These are phyloP conservation scores for Marasmius fiardii DNA, from an alignment of 1,284 basidiomycete species.

Conservation along the genomic window DNA sequence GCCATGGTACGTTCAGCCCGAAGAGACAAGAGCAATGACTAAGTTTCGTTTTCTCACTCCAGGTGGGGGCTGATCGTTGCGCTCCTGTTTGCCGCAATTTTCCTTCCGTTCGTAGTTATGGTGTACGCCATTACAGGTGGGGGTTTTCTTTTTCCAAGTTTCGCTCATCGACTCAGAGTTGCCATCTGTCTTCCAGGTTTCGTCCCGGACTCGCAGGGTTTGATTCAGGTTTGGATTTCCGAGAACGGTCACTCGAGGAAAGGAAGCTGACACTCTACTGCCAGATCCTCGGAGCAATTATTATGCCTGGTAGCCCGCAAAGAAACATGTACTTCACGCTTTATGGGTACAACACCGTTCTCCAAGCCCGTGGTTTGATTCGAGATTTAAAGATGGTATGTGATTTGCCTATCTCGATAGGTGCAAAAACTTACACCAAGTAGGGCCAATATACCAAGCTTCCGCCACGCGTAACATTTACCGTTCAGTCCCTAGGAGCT, in stretches of 20 bases:
- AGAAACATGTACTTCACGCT: slow-evolving; percentile 52
- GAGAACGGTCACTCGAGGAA: background rate
- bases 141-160: background rate
- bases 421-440: slow-evolving; percentile 7
- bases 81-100: slow-evolving; percentile 45
- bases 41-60: background rate
- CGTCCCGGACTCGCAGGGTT: slow-evolving; percentile 28
- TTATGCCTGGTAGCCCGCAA: slow-evolving; percentile 37
- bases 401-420: slow-evolving; percentile 9
- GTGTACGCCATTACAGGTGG: slow-evolving; percentile 15
- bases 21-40: background rate
- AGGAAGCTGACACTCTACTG: slow-evolving; percentile 2
- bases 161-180: background rate
- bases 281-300: slow-evolving; percentile 35
- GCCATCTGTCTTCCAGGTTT: slow-evolving; percentile 20
- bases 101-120: slow-evolving; percentile 41
- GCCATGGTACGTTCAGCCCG: slow-evolving; percentile 13
- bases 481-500: slow-evolving; percentile 53
- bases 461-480: slow-evolving; percentile 58
- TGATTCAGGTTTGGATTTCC: slow-evolving; percentile 29
- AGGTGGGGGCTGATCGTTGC: slow-evolving; percentile 43
- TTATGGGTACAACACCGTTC: slow-evolving; percentile 46
- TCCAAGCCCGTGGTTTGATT: slow-evolving; percentile 38
- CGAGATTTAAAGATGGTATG: slow-evolving; percentile 48
- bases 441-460: slow-evolving; percentile 63